Evolutionary conservation across 2,329 filamentous ascomycete species (phyloP).

Genomic region (Fusarium anguioides): DNA sequence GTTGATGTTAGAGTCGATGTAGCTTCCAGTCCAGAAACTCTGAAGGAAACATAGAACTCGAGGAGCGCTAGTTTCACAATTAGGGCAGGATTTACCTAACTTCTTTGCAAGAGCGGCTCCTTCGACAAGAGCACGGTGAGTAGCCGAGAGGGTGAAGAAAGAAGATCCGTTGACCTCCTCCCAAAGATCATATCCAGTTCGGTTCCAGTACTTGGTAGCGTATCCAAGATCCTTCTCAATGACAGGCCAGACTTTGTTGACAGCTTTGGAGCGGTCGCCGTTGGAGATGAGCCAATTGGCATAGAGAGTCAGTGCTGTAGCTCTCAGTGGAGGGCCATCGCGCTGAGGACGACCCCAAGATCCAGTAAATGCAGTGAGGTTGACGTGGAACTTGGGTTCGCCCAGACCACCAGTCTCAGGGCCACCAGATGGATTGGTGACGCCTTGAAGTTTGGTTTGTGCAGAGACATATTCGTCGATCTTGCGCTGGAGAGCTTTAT

Average conservation of each 20-base stretch:
- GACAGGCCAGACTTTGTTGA: conserved; percentile 73
- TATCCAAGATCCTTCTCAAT: conserved; percentile 79
- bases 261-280: conserved; percentile 66
- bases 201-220: conserved; percentile 74
- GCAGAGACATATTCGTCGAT: conserved; percentile 75
- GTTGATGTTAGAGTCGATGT: conserved; percentile 75
- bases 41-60: conserved; percentile 77
- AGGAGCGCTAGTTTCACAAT: conserved; percentile 71
- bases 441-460: conserved; percentile 72
- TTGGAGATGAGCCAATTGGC: conserved; percentile 74
- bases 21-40: conserved; percentile 73
- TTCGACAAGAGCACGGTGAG: conserved; percentile 71
- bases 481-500: conserved; percentile 66
- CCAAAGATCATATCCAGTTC: conserved; percentile 78
- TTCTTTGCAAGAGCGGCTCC: conserved; percentile 73
- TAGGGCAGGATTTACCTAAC: conserved; percentile 68
- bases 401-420: conserved; percentile 65
- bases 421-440: conserved; percentile 74
- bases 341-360: conserved; percentile 80
- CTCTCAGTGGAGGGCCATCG: conserved; percentile 80
- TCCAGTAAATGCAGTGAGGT: conserved; percentile 71
- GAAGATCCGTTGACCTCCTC: conserved; percentile 81
- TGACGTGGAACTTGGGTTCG: conserved; percentile 78
- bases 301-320: conserved; percentile 76
- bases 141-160: conserved; percentile 77